A percentile compares a stretch with the other conserved stretches of the same genome.
These are phyloP conservation scores for Sphagnum contortum DNA, from an alignment of 225 moss, liverwort and hornwort genomes.

Conservation along the genomic window DNA sequence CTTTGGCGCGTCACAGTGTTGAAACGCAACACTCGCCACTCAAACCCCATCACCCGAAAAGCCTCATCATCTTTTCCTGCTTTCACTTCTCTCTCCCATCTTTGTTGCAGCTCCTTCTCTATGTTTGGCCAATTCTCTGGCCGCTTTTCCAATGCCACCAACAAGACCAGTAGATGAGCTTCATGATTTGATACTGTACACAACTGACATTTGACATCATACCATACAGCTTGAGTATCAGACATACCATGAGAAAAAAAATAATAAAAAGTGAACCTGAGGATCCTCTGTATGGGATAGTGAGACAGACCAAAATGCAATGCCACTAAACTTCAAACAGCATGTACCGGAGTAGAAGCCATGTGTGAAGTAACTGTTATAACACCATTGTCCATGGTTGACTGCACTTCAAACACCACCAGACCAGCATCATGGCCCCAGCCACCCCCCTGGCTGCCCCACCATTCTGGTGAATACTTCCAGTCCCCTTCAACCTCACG, in stretches of 20 bases:
- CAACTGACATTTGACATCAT: background rate
- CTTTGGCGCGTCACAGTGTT: constrained; percentile 81
- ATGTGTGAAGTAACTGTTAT: constrained; percentile 73
- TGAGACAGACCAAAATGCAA: no score
- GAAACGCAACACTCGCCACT: constrained; percentile 96
- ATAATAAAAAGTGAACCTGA: no score
- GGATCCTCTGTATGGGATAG: no score
- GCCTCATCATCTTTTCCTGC: constrained; percentile 8
- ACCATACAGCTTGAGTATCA: background rate
- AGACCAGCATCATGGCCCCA: constrained; percentile 76
- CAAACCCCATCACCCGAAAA: constrained; percentile 44
- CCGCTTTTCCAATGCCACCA: constrained; percentile 24
- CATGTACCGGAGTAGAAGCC: constrained; percentile 60
- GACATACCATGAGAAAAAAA: no score
- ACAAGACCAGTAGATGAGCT: constrained; percentile 9
- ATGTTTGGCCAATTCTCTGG: constrained; percentile 26
- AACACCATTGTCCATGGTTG: constrained; percentile 57
- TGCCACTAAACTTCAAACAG: background rate
- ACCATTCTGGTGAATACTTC: constrained; percentile 91
- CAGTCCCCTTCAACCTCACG: constrained; percentile 68
- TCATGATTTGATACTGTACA: background rate
- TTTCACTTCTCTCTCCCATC: constrained; percentile 15
- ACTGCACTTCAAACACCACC: constrained; percentile 50
- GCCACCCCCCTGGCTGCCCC: constrained; percentile 84
- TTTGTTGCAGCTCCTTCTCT: constrained; percentile 25